Conservation (phyloP, 495 filamentous ascomycete genomes). For the Emericellopsis terricola region DNA sequence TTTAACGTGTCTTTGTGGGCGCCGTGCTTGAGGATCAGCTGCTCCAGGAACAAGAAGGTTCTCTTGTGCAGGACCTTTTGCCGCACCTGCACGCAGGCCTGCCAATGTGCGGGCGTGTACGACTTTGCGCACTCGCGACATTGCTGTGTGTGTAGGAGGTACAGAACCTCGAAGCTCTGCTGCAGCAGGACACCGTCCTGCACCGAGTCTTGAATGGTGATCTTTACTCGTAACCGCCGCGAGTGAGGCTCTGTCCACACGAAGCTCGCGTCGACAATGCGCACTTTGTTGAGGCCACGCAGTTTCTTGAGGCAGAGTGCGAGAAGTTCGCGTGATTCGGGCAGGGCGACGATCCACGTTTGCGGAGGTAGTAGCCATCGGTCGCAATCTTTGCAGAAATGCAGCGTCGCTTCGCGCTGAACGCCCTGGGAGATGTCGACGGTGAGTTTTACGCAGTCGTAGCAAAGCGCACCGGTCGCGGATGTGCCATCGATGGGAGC, state of each 20-base stretch:
- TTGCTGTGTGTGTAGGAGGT: conserved; percentile 73
- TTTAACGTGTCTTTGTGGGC: conserved; percentile 90
- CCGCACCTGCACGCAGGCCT: conserved; percentile 75
- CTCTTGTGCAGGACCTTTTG: conserved; percentile 96
- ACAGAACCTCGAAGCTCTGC: conserved; percentile 88
- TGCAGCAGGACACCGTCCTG: conserved; percentile 71
- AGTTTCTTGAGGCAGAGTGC: conserved; percentile 76
- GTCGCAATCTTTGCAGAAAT: conserved; percentile 82
- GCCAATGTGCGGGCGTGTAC: conserved; percentile 81
- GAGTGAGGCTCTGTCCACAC: conserved; percentile 98
- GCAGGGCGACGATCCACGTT: conserved; percentile 66
- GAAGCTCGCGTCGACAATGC: conserved; percentile 88
- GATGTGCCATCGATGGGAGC: conserved; percentile 83
- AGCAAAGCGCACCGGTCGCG: conserved; percentile 73
- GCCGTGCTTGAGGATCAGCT: conserved; percentile 83
- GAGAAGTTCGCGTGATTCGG: conserved; percentile 76
- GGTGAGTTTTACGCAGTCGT: conserved; percentile 82
- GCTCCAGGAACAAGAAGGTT: conserved; percentile 91
- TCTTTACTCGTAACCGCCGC: conserved; percentile 72
- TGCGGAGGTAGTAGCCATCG: conserved; percentile 79
- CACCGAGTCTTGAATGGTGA: conserved; percentile 63
- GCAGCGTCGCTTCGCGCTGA: conserved; percentile 64
- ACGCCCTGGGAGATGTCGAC: conserved; percentile 90
- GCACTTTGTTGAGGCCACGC: conserved; percentile 61
- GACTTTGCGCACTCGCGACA: conserved; percentile 84